Evolutionary conservation across 1,284 basidiomycete genomes (phyloP), one percentile per base, ranked within the genome.

Genomic region (Rhodotorula sp.): DNA sequence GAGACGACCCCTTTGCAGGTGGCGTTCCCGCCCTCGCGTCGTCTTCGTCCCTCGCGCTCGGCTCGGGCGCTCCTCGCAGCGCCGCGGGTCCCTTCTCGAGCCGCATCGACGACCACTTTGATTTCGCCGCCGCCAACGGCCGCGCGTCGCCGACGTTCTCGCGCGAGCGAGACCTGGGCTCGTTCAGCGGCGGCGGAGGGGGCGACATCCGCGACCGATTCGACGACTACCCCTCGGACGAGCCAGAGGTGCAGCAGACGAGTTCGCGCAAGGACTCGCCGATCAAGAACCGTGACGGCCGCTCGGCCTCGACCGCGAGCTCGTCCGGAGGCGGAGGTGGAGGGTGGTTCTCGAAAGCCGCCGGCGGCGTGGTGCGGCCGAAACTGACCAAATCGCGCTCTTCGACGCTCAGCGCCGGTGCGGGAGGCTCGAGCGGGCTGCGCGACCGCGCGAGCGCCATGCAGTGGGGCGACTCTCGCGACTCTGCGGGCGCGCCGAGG

Each of bases 311-410:
- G 2, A 46, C 13, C 16, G 42, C 34, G 34, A 34, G 34, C 34
- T 34, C 41, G 9, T 19, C n/a, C n/a, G 34, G 41, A 23, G 44
- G 48, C 4, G 49, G 59, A 10, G 16, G 23, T 4, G 21, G 21
- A 17, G 9, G 21, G 60, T 58, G 48, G 46, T 58, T 49, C 41
- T 27, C 14, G 23, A 21, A 41, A 13, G 49, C 41, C 21, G 13
- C 49, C 10, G 46, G 64, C 46, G 56, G 56, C 34, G 46, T 46
- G 16, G 41, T 55, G 54, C 19, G 62, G 44, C 55, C 57, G 9
- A 73, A 74, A 45, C 46, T 68, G 48, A 61, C 60, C 3, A 74
- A 71, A 44, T 54, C 45, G 46, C 66, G 62, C 52, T 27, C n/a
- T 13, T 61, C 63, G 41, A 52, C 50, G 3, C 55, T 50, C 5